Evolutionary conservation across 139 green algal genomes (phyloP).

Genomic region (Asterochloris sp.): DNA sequence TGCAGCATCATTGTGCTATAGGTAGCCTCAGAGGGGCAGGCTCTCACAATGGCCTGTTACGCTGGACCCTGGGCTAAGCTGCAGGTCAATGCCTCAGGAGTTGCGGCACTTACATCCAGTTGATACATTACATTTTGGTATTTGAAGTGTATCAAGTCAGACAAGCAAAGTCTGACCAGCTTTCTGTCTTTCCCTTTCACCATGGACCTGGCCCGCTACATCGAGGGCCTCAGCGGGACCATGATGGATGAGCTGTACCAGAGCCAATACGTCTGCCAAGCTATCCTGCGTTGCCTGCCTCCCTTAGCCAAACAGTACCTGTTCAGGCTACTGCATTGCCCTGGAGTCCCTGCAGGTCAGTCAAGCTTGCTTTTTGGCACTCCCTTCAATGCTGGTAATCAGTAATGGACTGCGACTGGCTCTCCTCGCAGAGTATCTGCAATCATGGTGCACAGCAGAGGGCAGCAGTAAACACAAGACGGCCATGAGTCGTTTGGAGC

Average conservation of each 20-base stretch:
- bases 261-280: constrained; percentile 56
- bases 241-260: constrained; percentile 17
- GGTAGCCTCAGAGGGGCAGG: too few species aligned
- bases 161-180: too few species aligned
- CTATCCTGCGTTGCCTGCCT: constrained; percentile 69
- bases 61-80: too few species aligned
- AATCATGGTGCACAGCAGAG: constrained; percentile 14
- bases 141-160: too few species aligned
- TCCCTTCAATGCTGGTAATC: not conserved
- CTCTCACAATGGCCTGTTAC: too few species aligned
- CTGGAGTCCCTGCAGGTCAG: constrained; percentile 32
- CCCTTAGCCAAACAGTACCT: constrained; percentile 66
- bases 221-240: not conserved
- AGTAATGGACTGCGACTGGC: too few species aligned
- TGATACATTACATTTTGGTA: too few species aligned
- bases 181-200: too few species aligned
- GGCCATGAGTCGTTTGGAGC: constrained; percentile 25
- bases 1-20: too few species aligned
- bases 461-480: constrained; percentile 27
- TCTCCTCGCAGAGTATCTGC: constrained; percentile 25
- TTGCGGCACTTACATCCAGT: too few species aligned
- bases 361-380: not conserved
- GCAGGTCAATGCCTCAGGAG: too few species aligned
- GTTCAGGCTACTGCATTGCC: constrained; percentile 57
- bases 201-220: constrained; percentile 12